A percentile compares a stretch with the other conserved stretches of the same genome.
Evolutionary conservation across 1,284 basidiomycete species (phyloP).

Genomic region (Papiliotrema nemorosa): DNA sequence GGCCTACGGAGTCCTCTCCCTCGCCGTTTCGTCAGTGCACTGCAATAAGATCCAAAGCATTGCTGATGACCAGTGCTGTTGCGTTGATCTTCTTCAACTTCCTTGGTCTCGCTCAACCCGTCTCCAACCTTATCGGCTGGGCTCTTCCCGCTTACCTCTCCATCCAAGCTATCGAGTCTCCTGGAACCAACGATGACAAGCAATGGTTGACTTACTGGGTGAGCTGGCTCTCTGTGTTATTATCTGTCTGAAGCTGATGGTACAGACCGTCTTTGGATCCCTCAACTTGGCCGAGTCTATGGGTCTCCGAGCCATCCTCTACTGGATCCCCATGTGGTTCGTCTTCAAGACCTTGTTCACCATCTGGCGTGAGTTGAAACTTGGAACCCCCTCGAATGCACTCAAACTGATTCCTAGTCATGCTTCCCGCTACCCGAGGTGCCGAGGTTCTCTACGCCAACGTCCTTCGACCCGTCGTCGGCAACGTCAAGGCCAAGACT

Average conservation of each 20-base stretch:
- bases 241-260: slow-evolving; percentile 2
- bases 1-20: slow-evolving; percentile 80
- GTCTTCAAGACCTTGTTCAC: slow-evolving; percentile 84
- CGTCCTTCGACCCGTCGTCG: slow-evolving; percentile 66
- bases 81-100: slow-evolving; percentile 52
- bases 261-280: slow-evolving; percentile 47
- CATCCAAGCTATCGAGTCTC: slow-evolving; percentile 50
- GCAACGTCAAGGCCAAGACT: slow-evolving; percentile 45
- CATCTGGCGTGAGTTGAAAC: slow-evolving; percentile 61
- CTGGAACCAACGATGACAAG: slow-evolving; percentile 50
- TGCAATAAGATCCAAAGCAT: neutral
- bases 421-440: slow-evolving; percentile 57
- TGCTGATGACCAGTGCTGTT: slow-evolving; percentile 30
- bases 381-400: too few species aligned
- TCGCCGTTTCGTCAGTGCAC: slow-evolving; percentile 55
- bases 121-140: slow-evolving; percentile 52
- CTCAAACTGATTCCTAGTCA: slow-evolving; percentile 23
- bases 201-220: slow-evolving; percentile 53
- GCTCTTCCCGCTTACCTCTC: slow-evolving; percentile 52
- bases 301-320: slow-evolving; percentile 45
- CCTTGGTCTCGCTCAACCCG: slow-evolving; percentile 48
- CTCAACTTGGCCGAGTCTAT: slow-evolving; percentile 50
- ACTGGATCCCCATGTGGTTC: slow-evolving; percentile 65
- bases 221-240: slow-evolving; percentile 5
- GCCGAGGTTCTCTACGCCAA: slow-evolving; percentile 66